phyloP scores from a whole-genome alignment of 2,329 filamentous ascomycete species.

The Xylariales sp. region DNA sequence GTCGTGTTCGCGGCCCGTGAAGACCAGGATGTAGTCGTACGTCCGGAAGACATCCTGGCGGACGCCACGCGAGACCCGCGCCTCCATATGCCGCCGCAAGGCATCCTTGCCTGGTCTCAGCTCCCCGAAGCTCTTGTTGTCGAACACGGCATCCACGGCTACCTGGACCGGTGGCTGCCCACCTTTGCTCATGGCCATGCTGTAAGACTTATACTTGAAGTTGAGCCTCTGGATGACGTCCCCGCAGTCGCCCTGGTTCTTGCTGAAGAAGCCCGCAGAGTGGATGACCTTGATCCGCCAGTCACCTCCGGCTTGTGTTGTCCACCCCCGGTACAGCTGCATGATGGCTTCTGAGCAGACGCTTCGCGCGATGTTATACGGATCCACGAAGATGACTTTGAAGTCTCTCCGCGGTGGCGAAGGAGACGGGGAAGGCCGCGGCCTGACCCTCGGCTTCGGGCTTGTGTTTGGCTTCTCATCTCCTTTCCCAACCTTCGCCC shows the following conservation, averaged over 20 bases:
- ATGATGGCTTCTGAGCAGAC: background rate
- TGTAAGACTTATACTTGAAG: slow-evolving; percentile 1
- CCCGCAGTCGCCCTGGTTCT: background rate
- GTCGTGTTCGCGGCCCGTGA: slow-evolving; percentile 1
- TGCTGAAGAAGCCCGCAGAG: slow-evolving; percentile 2
- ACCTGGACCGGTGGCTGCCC: background rate
- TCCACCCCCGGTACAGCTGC: background rate
- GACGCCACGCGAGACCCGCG: background rate
- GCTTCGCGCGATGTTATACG: background rate
- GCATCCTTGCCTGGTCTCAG: background rate
- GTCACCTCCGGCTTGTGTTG: background rate
- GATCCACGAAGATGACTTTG: slow-evolving; percentile 3
- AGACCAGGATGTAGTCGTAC: slow-evolving; percentile 2
- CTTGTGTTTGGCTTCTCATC: background rate
- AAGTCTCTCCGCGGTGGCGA: background rate
- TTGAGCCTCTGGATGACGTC: background rate
- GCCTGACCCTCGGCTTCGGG: too few species aligned
- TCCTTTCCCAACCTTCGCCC: background rate
- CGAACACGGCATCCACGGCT: background rate
- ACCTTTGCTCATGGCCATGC: background rate
- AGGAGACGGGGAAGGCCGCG: background rate
- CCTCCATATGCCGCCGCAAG: background rate
- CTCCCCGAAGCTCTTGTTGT: slow-evolving; percentile 1
- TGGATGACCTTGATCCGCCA: slow-evolving; percentile 1
- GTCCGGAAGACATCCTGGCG: background rate